Base-by-base conservation (phyloP, 2,329 filamentous ascomycete species). In the Hypoxylon sp. region DNA sequence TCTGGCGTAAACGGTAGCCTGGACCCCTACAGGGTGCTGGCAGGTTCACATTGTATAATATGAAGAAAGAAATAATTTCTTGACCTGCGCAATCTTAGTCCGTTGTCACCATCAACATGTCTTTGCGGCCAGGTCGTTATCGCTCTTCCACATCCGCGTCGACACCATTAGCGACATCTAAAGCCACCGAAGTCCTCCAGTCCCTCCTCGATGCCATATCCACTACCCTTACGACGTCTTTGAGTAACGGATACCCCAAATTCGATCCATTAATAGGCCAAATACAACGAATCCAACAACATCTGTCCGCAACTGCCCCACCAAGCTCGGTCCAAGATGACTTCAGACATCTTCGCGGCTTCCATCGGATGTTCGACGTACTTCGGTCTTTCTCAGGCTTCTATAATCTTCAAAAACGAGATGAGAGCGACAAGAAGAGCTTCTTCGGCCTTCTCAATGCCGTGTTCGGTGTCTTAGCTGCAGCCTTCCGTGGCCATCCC, bases 261-360 rank as follows among this genome's bases (percentile, higher is more conserved):
- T 80, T 83, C 19, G 73, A 79, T 3, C 79, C 80, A 6, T 80
- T 91, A 36, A 78, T 86, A 69, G 85, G 88, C 71, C 82, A 84
- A 58, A 83, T 92, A 62, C 87, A 89, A 71, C 85, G 88, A 56
- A 86, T 95, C 65, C 88, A 90, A 74, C 91, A 93, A 65, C 82
- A 88, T 68, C 79, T 89, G 28, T 82, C 85, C 45, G 83, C 85
- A 9, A 75, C 80, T 28, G 75, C 81, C 41, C 79, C 84, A 14
- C 82, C 84, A 2, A 81, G 82, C 65, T 79, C 83, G 2, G 82
- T 83, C 4, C 93, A 94, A 81, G 93, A 97, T 81, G 90, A 93
- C 73, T 97, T 98, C 77, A 89, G 94, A 71, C 89, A 93, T 75
- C 86, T 94, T 25, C 85, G 87, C 62, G 94, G 94, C 74, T 97